A percentile compares a stretch with the other conserved stretches of the same genome.
Conservation (phyloP, 768 basidiomycete species). For the Boletus barrowsii region DNA sequence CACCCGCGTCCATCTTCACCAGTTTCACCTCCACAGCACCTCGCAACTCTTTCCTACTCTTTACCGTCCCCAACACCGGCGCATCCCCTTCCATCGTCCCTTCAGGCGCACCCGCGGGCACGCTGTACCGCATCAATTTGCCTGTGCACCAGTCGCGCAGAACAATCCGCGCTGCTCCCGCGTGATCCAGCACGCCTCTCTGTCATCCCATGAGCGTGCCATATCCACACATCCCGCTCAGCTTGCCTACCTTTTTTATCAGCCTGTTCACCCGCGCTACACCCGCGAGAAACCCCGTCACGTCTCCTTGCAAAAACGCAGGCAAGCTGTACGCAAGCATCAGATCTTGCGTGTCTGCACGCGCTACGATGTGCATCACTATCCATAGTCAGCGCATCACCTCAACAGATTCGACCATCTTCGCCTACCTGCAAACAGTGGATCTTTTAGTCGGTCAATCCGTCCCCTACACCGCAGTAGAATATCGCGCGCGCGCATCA, state of each 20-base stretch:
- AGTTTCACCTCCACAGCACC: constrained; percentile 48
- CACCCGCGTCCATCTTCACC: constrained; percentile 48
- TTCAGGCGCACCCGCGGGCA: constrained; percentile 38
- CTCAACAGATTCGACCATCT: background rate
- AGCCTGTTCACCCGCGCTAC: constrained; percentile 73
- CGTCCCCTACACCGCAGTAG: constrained; percentile 76
- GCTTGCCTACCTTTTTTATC: constrained; percentile 64
- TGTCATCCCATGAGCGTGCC: constrained; percentile 30
- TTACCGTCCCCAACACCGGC: constrained; percentile 44
- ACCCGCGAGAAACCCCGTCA: constrained; percentile 69
- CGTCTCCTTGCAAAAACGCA: constrained; percentile 67
- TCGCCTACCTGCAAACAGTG: constrained; percentile 60
- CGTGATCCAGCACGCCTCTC: constrained; percentile 71
- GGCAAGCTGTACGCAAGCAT: constrained; percentile 88
- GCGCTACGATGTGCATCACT: constrained; percentile 69
- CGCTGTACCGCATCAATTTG: constrained; percentile 69
- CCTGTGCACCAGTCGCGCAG: constrained; percentile 83
- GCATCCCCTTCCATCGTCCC: constrained; percentile 40
- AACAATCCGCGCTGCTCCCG: constrained; percentile 72
- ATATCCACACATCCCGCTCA: background rate
- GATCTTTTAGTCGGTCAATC: constrained; percentile 83
- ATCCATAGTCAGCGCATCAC: constrained; percentile 13
- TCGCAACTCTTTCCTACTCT: constrained; percentile 66
- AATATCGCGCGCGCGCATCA: constrained; percentile 56
- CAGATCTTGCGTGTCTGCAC: constrained; percentile 73